Evolutionary conservation across 768 basidiomycete genomes (phyloP), one percentile per base, ranked within the genome.

Genomic region (Lactarius hatsudake): DNA sequence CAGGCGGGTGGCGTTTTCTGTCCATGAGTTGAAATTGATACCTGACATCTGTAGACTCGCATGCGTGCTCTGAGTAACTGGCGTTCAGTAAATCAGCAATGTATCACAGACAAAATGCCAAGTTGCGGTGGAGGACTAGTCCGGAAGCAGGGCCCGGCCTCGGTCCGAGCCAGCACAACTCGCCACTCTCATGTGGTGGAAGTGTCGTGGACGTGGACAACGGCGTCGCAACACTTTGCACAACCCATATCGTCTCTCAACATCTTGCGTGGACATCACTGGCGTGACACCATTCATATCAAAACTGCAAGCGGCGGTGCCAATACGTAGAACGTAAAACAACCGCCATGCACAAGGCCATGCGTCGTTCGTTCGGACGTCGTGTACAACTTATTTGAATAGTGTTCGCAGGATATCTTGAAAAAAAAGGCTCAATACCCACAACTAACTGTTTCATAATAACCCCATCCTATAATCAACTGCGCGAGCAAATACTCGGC

Each of bases 1-100:
- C 34, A 94, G 82, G 38, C 93, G 83, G 30, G 91, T 83, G 20
- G 92, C 92, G 86, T 94, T 93, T 78, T 92, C 90, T 9, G 90
- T 86, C 69, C 93, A 81, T 5, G 75, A 64, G 65, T 76, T 77
- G 59, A 78, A 70, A 45, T 78, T 74, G 59, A 77, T 61, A 36
- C 71, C 69, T n/a, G 74, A 62, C 74, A 76, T 75, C 38, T 54
- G 23, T 56, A 5, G n/a, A 20, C 36, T 67, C 36, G 65, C 60
- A 58, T 57, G 12, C 34, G 38, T 51, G 65, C 30, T 36, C 30
- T 42, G 32, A 40, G 54, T 10, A 57, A 32, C 36, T 17, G 12
- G n/a, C 26, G 26, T 53, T 53, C 6, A 26, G 13, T 13, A 12
- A 23, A n/a, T n/a, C 51, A 13, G n/a, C 10, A 23, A 13, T 51